These are phyloP conservation scores for Baorangia bicolor DNA, from an alignment of 768 basidiomycete genomes.

Conservation along the genomic window DNA sequence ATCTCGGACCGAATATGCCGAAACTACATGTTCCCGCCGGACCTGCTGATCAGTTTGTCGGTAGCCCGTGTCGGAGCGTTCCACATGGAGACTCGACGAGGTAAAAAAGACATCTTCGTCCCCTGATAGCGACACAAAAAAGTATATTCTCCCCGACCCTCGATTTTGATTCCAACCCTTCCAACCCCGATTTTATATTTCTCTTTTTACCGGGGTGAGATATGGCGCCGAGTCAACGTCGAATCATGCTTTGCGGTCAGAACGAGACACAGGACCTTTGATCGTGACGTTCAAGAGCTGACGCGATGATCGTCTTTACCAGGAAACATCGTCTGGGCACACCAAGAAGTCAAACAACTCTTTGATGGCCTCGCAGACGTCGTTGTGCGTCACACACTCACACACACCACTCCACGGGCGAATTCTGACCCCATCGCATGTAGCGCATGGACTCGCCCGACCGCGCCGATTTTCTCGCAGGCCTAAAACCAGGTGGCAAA, in stretches of 20 bases:
- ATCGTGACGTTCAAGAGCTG: not conserved
- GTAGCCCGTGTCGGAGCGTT: no score
- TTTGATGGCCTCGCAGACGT: conserved; percentile 71
- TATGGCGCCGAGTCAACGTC: conserved; percentile 21
- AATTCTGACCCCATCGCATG: not conserved
- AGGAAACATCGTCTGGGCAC: conserved; percentile 81
- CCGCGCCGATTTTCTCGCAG: conserved; percentile 68
- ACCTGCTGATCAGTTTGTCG: not conserved
- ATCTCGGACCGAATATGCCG: not conserved
- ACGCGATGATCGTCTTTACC: conserved; percentile 1
- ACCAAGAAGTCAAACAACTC: conserved; percentile 65
- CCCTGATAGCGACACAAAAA: no score
- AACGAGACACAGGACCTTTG: not conserved
- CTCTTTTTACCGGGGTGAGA: no score
- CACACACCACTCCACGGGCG: not conserved
- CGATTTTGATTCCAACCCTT: not conserved
- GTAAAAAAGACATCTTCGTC: no score
- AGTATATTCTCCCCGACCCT: not conserved
- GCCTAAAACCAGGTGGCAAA: conserved; percentile 63
- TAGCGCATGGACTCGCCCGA: conserved; percentile 57
- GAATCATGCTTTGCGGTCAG: conserved; percentile 38
- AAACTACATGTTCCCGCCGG: not conserved
- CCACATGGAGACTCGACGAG: no score
- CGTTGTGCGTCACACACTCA: conserved; percentile 55
- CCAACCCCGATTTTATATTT: not conserved